Base-by-base conservation (phyloP, 441 rosid species). In the Bocquillonia castaneifolia region DNA sequence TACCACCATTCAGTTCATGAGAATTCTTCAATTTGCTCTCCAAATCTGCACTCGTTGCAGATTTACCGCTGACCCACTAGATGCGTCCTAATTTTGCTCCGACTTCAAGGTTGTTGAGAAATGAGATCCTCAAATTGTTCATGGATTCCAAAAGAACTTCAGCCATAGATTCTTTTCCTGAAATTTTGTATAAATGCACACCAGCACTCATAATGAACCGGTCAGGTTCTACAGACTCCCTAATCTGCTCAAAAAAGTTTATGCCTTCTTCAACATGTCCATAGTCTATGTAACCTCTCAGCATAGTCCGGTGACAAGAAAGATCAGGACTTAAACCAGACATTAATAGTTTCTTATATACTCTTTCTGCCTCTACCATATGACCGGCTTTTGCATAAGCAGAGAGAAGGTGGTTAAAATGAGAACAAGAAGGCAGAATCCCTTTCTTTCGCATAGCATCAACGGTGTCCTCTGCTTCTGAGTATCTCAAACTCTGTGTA, bases 381-480 rank as follows among this genome's bases (percentile, higher is more conserved):
- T 72, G 75, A 76, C 92, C 96, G 10, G 78, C 83, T 69, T 87
- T 83, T 36, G 70, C 78, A 68, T 73, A 81, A 64, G 89, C 90
- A 52, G 77, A 74, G 47, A 89, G 77, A 76, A 91, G 71, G 39
- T 68, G 72, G 63, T 79, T 82, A 66, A 79, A 84, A 87, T 89
- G 92, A 71, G 80, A 78, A 59, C 81, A 82, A 31, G 85, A 80
- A 51, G 72, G 82, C 5, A 72, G 60, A 55, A 89, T 75, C 36
- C 84, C 85, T 72, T 78, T 82, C 67, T 75, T 79, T 78, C 68
- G 74, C 89, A 91, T 82, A 63, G 71, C 70, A 71, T 68, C 72
- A 20, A 89, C 70, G 47, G 67, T 76, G 68, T 83, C 84, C 82
- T 89, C 89, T 22, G 92, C 96, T 81, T 87, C 85, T 2, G 29